phyloP scores from a whole-genome alignment of 495 filamentous ascomycete genomes.

The Sabuloglossum arenarium region DNA sequence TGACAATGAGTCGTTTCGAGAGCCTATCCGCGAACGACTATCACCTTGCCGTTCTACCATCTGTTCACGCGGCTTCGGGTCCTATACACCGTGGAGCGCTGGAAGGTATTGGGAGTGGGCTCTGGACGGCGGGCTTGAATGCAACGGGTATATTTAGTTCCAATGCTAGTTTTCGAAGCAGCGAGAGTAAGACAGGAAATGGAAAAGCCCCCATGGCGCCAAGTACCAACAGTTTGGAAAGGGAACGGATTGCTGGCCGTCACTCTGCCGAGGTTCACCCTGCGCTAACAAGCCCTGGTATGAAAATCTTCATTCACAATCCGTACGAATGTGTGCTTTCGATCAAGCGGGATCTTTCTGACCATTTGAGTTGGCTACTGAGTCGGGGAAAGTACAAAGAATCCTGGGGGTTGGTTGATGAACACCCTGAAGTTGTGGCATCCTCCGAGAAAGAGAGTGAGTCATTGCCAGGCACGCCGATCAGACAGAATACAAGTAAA shows the following conservation, averaged over 20 bases:
- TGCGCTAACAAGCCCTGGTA: conserved; percentile 32
- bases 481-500: conserved; percentile 29
- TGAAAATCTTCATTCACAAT: conserved; percentile 90
- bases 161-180: conserved; percentile 60
- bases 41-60: conserved; percentile 62
- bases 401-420: conserved; percentile 73
- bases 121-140: conserved; percentile 69
- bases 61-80: conserved; percentile 28
- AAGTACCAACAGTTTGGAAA: background rate
- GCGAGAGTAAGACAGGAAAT: conserved; percentile 31
- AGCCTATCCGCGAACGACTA: conserved; percentile 79
- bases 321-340: conserved; percentile 87
- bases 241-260: background rate
- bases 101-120: conserved; percentile 30
- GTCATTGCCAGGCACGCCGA: conserved; percentile 26
- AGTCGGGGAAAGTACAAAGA: conserved; percentile 58
- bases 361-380: conserved; percentile 70
- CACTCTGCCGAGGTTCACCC: background rate
- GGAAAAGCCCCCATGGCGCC: background rate
- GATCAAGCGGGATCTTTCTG: conserved; percentile 60
- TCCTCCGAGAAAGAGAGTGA: conserved; percentile 16
- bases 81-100: conserved; percentile 23
- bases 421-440: conserved; percentile 54
- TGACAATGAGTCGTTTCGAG: conserved; percentile 69
- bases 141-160: conserved; percentile 71